A percentile compares a stretch with the other conserved stretches of the same genome.
These are phyloP conservation scores for Zymoseptoria pseudotritici DNA, from an alignment of 2,329 filamentous ascomycete species.

Conservation along the genomic window DNA sequence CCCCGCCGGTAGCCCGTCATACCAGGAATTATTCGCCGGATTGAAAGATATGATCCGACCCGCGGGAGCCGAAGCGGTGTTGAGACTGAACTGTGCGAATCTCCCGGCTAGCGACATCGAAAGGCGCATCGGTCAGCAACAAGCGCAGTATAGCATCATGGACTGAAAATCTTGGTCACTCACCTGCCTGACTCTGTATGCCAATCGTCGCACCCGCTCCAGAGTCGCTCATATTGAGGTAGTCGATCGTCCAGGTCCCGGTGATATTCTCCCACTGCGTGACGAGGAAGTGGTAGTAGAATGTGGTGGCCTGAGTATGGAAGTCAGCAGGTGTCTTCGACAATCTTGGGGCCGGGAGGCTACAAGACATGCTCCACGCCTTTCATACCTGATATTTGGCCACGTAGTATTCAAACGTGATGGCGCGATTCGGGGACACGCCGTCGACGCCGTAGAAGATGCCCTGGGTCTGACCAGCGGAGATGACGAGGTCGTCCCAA, in stretches of 20 bases:
- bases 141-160: no score
- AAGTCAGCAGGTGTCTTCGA: background rate
- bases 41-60: background rate
- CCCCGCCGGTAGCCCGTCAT: background rate
- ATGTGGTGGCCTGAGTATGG: constrained; percentile 1
- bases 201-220: constrained; percentile 8
- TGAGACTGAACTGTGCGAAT: background rate
- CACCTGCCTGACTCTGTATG: constrained; percentile 6
- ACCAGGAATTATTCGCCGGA: background rate
- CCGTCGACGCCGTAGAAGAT: constrained; percentile 19
- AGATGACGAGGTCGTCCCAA: constrained; percentile 20
- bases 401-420: constrained; percentile 16
- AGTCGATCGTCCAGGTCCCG: constrained; percentile 6
- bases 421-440: background rate
- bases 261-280: constrained; percentile 5
- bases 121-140: no score
- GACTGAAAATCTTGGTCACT: background rate
- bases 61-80: background rate
- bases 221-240: constrained; percentile 9
- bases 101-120: no score
- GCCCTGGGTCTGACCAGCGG: constrained; percentile 12
- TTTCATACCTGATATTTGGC: background rate
- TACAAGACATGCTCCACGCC: background rate
- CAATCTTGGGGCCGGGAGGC: background rate
- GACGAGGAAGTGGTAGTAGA: constrained; percentile 18